Evolutionary conservation across 805 yeast genomes (phyloP), one percentile per base, ranked within the genome.

Genomic region (Blastobotrys chiropterorum): DNA sequence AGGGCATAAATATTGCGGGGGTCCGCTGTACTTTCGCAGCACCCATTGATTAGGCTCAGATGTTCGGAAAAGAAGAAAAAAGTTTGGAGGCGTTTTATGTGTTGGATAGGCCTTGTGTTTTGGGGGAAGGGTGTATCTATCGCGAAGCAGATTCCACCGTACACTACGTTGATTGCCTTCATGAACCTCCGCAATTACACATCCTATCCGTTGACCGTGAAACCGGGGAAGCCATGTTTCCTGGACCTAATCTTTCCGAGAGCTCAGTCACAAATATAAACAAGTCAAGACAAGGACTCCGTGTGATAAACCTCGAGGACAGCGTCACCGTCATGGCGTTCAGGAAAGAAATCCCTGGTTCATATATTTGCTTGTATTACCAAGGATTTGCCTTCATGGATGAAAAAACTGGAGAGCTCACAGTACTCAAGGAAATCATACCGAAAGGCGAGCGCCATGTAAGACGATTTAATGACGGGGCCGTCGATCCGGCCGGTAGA

Each of bases 381-480:
- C 66, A 61, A 44, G 71, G 71, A 11, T 59, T 68, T 50, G 71
- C 68, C 17, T 60, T 61, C 48, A 49, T 68, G 56, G 66, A 67
- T 53, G 72, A 68, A 54, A 47, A 53, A 14, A 66, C 71, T 2
- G 72, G 71, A 16, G 56, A 62, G 46, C 55, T 68, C 41, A 63
- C 62, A 3, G 55, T 62, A 6, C 51, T 67, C 26, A 62, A 65
- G 53, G 67, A 63, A 55, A 57, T 68, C 44, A 65, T 65, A 34
- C 67, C 68, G 13, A 34, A 31, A 3, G 43, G 43, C 16, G 68
- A 65, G 21, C 61, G 67, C 39, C 47, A 51, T 20, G 53, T 53
- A 42, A 51, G 66, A 42, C 56, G 88, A 62, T 82, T 94, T 40
- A 89, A 89, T 63, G 97, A 89, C 63, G 96, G 96, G 0, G 80